Percentiles rank a stretch among this genome's conserved stretches.
Evolutionary conservation across 257 asterid species (phyloP).

Genomic region (Scutellaria minor): DNA sequence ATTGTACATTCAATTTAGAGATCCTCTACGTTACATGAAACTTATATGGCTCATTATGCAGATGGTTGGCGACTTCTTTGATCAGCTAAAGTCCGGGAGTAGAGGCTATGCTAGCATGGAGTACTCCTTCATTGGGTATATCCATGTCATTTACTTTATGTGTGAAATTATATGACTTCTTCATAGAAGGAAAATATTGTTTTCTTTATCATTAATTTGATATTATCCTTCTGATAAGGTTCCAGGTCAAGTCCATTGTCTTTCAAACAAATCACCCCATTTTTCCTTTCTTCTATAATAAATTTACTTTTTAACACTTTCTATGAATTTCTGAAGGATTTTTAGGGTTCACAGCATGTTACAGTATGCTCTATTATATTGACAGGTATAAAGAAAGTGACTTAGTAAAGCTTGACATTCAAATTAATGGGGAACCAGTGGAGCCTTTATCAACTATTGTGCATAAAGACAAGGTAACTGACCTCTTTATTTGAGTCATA

Average conservation of each 20-base stretch:
- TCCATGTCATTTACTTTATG: conserved; percentile 22
- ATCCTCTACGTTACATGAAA: conserved; percentile 23
- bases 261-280: background rate
- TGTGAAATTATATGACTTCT: conserved; percentile 7
- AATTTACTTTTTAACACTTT: background rate
- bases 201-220: conserved; percentile 11
- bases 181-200: conserved; percentile 1
- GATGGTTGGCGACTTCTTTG: conserved; percentile 99
- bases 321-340: conserved; percentile 24
- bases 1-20: conserved; percentile 26
- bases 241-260: background rate
- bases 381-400: conserved; percentile 86
- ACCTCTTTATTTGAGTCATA: conserved; percentile 20
- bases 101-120: conserved; percentile 99
- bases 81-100: conserved; percentile 97
- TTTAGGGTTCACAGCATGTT: background rate
- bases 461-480: conserved; percentile 89
- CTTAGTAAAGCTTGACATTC: conserved; percentile 93
- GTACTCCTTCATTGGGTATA: conserved; percentile 87
- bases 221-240: conserved; percentile 11
- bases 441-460: conserved; percentile 98
- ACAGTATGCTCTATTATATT: conserved; percentile 29
- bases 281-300: background rate
- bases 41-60: conserved; percentile 47
- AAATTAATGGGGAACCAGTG: conserved; percentile 87